Conservation (phyloP, 805 yeast species). For the Kodamaea kaohsiungensis region DNA sequence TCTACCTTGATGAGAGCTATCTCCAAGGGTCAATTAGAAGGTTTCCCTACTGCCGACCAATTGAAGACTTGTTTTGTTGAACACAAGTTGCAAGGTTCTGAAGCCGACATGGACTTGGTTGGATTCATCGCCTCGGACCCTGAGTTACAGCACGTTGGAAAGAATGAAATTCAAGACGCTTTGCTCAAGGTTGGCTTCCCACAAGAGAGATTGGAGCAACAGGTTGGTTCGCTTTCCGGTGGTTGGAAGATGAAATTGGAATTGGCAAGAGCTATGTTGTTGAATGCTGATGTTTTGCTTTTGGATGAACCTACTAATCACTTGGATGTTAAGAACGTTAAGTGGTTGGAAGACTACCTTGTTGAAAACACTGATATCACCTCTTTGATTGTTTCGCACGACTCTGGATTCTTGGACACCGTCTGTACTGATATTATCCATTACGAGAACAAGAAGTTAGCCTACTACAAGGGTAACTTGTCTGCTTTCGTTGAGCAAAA, state of each 20-base stretch:
- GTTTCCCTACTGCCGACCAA: conserved; percentile 88
- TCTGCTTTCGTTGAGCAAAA: conserved; percentile 87
- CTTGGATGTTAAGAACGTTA: conserved; percentile 89
- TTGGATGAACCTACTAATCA: conserved; percentile 99
- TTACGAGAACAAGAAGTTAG: conserved; percentile 92
- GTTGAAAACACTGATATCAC: conserved; percentile 83
- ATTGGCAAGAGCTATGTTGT: conserved; percentile 97
- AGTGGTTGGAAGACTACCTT: conserved; percentile 91
- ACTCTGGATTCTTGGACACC: conserved; percentile 91
- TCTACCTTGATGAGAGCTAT: conserved; percentile 96
- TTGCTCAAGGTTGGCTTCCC: conserved; percentile 87
- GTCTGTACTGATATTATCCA: conserved; percentile 97
- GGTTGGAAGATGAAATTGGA: conserved; percentile 99
- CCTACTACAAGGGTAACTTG: conserved; percentile 93
- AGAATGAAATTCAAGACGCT: conserved; percentile 64
- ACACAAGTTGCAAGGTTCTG: conserved; percentile 93
- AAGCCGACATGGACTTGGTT: conserved; percentile 87
- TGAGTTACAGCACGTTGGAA: conserved; percentile 63
- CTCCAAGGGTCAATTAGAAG: conserved; percentile 94
- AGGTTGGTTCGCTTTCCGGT: conserved; percentile 93
- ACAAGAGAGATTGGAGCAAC: conserved; percentile 83
- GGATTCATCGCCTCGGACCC: conserved; percentile 88
- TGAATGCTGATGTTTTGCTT: conserved; percentile 92
- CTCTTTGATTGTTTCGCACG: conserved; percentile 95
- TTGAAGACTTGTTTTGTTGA: conserved; percentile 95